Conservation (phyloP, 2,329 filamentous ascomycete species). For the Amphichorda felina region DNA sequence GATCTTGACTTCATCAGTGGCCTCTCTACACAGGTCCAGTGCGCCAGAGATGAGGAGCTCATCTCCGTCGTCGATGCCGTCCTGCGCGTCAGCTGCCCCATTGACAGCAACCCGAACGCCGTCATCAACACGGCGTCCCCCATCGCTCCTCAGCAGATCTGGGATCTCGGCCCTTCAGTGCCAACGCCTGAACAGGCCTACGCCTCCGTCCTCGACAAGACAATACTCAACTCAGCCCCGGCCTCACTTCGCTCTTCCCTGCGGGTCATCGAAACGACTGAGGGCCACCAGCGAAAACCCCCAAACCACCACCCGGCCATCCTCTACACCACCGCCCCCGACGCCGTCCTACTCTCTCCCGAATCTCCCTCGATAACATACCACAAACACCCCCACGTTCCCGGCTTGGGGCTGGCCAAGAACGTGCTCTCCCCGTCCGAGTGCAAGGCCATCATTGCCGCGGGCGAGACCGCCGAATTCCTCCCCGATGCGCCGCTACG, state of each 20-base stretch:
- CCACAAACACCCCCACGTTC: slow-evolving; percentile 49
- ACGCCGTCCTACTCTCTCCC: slow-evolving; percentile 39
- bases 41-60: slow-evolving; percentile 31
- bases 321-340: slow-evolving; percentile 47
- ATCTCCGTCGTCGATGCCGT: slow-evolving; percentile 52
- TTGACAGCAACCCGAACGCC: slow-evolving; percentile 32
- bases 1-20: slow-evolving; percentile 59
- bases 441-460: slow-evolving; percentile 54
- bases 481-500: slow-evolving; percentile 56
- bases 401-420: slow-evolving; percentile 45
- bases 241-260: slow-evolving; percentile 27
- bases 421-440: slow-evolving; percentile 49
- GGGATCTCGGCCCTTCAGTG: slow-evolving; percentile 38
- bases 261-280: slow-evolving; percentile 48
- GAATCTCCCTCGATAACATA: slow-evolving; percentile 34
- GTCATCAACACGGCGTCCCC: slow-evolving; percentile 19
- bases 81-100: slow-evolving; percentile 48
- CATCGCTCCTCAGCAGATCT: slow-evolving; percentile 46
- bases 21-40: slow-evolving; percentile 41
- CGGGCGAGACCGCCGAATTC: slow-evolving; percentile 53
- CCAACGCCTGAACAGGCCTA: slow-evolving; percentile 31
- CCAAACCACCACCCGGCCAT: slow-evolving; percentile 57
- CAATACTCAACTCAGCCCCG: slow-evolving; percentile 32
- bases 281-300: slow-evolving; percentile 49
- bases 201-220: slow-evolving; percentile 45